These are phyloP conservation scores for Apiotrichum gracile DNA, from an alignment of 1,284 basidiomycete genomes.

Conservation along the genomic window DNA sequence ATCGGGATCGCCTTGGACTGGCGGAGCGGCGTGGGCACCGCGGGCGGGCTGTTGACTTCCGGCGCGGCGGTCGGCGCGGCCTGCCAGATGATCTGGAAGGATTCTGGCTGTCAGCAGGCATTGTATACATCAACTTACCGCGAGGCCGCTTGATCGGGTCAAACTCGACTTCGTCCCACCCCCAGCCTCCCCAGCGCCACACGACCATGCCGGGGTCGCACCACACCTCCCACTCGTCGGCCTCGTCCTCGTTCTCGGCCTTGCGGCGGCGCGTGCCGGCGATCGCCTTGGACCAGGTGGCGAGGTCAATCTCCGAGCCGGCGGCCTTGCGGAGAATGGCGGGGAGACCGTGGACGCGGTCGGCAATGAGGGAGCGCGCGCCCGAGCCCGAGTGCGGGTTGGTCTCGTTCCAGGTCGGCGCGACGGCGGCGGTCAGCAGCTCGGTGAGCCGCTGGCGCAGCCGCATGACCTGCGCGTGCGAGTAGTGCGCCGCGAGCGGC, in stretches of 20 bases:
- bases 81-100: conserved; percentile 38
- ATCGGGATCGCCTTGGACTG: conserved; percentile 41
- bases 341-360: conserved; percentile 30
- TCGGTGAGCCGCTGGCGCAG: conserved; percentile 27
- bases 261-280: conserved; percentile 12
- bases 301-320: conserved; percentile 25
- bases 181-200: conserved; percentile 45
- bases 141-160: conserved; percentile 32
- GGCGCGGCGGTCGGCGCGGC: conserved; percentile 17
- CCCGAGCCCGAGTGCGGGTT: conserved; percentile 38
- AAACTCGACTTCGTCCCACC: conserved; percentile 43
- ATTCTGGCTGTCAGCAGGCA: conserved; percentile 31
- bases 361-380: conserved; percentile 38
- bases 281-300: conserved; percentile 32
- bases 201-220: conserved; percentile 46
- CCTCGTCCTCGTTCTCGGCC: conserved; percentile 13
- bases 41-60: conserved; percentile 5
- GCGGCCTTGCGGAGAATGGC: conserved; percentile 27
- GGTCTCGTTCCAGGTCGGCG: conserved; percentile 36
- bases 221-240: conserved; percentile 45
- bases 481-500: conserved; percentile 32
- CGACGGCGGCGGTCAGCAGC: conserved; percentile 20
- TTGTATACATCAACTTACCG: conserved; percentile 26
- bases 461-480: conserved; percentile 24
- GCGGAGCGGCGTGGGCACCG: conserved; percentile 25